Evolutionary conservation across 73 alveolate species (phyloP), one percentile per base, ranked within the genome.

Genomic region (Paramecium biaurelia): DNA sequence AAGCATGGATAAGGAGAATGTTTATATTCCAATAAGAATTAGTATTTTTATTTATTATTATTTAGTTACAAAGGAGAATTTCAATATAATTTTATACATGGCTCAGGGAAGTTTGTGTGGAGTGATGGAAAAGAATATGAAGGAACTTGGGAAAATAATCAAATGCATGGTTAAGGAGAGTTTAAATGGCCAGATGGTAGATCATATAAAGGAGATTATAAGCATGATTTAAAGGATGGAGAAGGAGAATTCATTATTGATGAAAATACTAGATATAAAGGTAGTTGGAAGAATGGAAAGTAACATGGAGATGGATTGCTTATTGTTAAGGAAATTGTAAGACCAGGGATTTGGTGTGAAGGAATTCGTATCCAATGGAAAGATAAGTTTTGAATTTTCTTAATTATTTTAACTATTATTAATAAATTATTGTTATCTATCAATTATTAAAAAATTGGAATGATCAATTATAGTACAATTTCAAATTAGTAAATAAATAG

Each of bases 111-210:
- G 30, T 85, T 42, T 26, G 68, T 20, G 0, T 85, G 93, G 93
- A 26, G 68, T 56, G 93, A 85, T 57, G 93, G 93, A 8, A 85
- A 56, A 85, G 41, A 28, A 23, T 85, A 85, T 85, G 93, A 85
- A 12, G 93, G 93, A 2, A 7, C 37, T 24, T 85, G 93, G 93
- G 86, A 38, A 42, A 68, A 85, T 8, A 85, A 85, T 85, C 4
- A 38, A 26, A 85, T 85, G 93, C 90, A 85, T 56, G 93, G 93
- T 1, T 57, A 59, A 1, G 93, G 93, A 12, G 85, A 85, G 12
- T 85, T 49, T 45, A 85, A 28, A 85, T 85, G 93, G 93, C 93
- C 93, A 12, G 93, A 85, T 85, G 93, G 93, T 5, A 47, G 86
- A 10, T 26, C 45, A 7, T 85, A 85, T 85, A 45, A 14, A 24